Conservation (phyloP, 768 basidiomycete species). For the Suillus subalutaceus region DNA sequence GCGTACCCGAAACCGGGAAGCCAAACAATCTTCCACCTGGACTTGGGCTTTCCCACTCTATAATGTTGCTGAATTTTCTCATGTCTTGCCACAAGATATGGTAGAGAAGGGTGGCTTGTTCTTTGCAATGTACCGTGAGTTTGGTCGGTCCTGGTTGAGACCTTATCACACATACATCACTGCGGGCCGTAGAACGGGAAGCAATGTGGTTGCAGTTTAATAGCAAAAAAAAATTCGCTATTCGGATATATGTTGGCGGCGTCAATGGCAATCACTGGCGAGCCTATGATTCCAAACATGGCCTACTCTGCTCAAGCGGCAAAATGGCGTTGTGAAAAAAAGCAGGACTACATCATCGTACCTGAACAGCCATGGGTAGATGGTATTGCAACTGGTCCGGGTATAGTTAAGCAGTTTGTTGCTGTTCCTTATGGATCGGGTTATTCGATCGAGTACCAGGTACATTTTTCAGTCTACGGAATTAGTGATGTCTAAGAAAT, state of each 20-base stretch:
- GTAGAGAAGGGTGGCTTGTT: constrained; percentile 28
- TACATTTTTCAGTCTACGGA: background rate
- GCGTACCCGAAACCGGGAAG: background rate
- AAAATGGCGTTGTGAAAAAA: constrained; percentile 3
- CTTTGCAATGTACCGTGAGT: constrained; percentile 21
- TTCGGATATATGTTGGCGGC: constrained; percentile 34
- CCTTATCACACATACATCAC: constrained; percentile 10
- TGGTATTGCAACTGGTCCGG: constrained; percentile 27
- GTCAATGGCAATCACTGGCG: constrained; percentile 32
- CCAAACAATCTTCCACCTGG: constrained; percentile 2
- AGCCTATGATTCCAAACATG: constrained; percentile 3
- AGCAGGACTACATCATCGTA: constrained; percentile 28
- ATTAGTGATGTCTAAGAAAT: background rate
- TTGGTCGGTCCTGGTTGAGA: background rate
- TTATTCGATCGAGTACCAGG: constrained; percentile 27
- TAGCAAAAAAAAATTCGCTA: constrained; percentile 14
- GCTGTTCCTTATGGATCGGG: constrained; percentile 28
- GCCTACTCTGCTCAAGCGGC: constrained; percentile 1
- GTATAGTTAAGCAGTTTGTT: constrained; percentile 20
- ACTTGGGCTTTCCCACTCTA: constrained; percentile 11
- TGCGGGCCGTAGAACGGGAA: constrained; percentile 31
- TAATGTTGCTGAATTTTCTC: constrained; percentile 19
- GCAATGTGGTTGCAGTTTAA: constrained; percentile 34
- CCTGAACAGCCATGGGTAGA: constrained; percentile 13
- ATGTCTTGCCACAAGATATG: constrained; percentile 22